Base-by-base conservation (phyloP, 371 early-diverging fungal species). In the Haplosporangium sp. region DNA sequence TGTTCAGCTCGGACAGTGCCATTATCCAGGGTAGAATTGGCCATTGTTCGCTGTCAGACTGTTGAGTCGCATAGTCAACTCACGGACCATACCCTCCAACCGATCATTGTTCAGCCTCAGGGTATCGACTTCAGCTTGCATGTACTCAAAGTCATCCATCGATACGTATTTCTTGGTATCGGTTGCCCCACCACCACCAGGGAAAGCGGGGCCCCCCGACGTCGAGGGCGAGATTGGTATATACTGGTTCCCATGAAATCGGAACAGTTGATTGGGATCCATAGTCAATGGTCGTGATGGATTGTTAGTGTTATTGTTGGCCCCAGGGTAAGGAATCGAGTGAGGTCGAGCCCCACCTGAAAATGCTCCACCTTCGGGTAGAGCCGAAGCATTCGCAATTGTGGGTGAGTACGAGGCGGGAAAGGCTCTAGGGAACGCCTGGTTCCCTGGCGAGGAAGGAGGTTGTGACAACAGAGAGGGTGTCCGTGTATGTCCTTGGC, bases 351-450 rank as follows among this genome's bases (percentile, higher is more conserved):
- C 51, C 37, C 76, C 76, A 45, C 62, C 62, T 0, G 64, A 2
- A 29, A 69, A 74, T 2, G 62, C 58, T 14, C 53, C 65, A 40
- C 56, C 48, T 6, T 75, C 76, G 0, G 61, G 54, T 11, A 55
- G n/a, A 11, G 52, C 23, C 13, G 65, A 23, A 0, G 77, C 72
- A 53, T 69, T 63, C 20, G 61, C 45, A n/a, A 74, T 74, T 12
- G 80, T 80, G 5, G 80, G 80, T 10, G 80, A 80, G 23, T 74
- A 80, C n/a, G 80, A 80, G 3, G 73, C 67, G 14, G 80, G 63
- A 57, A 80, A 73, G 0, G 74, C 61, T 29, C 74, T 60, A 10
- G 74, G 58, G 42, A 69, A 52, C 5, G 58, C 55, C 37, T 66
- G 80, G 40, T n/a, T n/a, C n/a, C 54, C 59, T 4, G 71, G 70